Base-by-base conservation (phyloP, 768 basidiomycete species). In the Boletales sp. region DNA sequence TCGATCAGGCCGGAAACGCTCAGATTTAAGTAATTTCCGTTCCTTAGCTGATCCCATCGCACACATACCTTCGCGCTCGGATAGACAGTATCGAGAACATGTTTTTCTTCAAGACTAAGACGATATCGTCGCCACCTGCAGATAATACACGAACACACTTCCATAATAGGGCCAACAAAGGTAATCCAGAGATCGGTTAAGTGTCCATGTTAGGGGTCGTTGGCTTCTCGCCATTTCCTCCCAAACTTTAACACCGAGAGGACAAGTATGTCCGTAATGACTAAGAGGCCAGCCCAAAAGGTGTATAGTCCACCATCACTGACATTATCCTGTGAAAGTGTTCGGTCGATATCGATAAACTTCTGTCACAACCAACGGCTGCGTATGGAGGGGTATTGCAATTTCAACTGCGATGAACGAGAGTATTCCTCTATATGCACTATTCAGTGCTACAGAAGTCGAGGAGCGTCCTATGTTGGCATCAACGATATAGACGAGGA, bases 401-500 rank as follows among this genome's bases (percentile, higher is more conserved):
- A 87, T 73, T 63, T 94, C 89, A 1, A 80, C 80, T 1, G 82
- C 82, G 11, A 87, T 60, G 63, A 87, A 87, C 9, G 86, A 90
- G 14, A 76, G 67, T 3, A 76, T 35, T 0, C 92, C 90, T 38
- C 92, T 78, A 62, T 85, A 87, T 34, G 77, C 77, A 46, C 86
- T 87, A 62, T 94, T 94, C 38, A 74, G 68, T 1, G 92, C 90
- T 9, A 82, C 80, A 0, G 87, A 89, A 2, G 81, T 81, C 1
- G 89, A 86, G 1, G 89, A 90, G 9, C 87, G 79, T 8, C 93
- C 93, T 8, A 73, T 70, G 61, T 94, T 94, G 8, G 90, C 82
- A 59, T 95, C 93, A 15, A 94, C 89, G 38, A 94, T 79, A 61
- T 92, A 94, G 0, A 91, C 86, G 18, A 95, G 73, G 1, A 85